Base-by-base conservation (phyloP, 1,284 basidiomycete species). In the Cutaneotrichosporon sp. region DNA sequence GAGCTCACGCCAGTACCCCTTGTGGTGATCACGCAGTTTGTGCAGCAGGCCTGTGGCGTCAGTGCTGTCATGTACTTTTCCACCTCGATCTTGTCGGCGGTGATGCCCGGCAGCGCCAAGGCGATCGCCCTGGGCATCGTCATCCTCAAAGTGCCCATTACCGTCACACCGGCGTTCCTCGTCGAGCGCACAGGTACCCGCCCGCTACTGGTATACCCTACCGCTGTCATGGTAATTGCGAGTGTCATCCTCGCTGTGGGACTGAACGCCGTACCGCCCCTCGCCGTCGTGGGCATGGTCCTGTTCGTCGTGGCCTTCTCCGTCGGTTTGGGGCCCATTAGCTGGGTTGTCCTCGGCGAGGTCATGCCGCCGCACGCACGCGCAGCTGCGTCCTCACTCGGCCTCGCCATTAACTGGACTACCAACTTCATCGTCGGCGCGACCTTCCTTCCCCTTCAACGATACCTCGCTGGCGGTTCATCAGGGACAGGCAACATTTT, bases 1-100 rank as follows among this genome's bases (percentile, higher is more conserved):
- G 23, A 35, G 33, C 50, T 56, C 17, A 54, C 43, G 4, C 12
- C 45, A 68, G 65, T 70, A 22, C 36, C 62, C 21, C 60, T 71
- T 5, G 69, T 71, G 3, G 52, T 71, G 37, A 57, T 66, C 23
- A 64, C 64, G 15, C 68, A 70, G 44, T 46, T 70, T 3, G 54
- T 63, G 1, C 70, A 73, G 50, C 70, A 73, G 46, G 38, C 66
- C 22, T 65, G 64, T 40, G 70, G 70, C 53, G 62, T 68, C 43
- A 65, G 65, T 5, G 67, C 69, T 69, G 70, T 75, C 54, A 69
- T 76, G 64, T 76, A 73, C 62, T 76, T 73, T 46, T 71, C 71
- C 17, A 73, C 73, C 2, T 56, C 65, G 2, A 75, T 76, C 56
- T 63, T 76, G 37, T 65, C 67, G 7, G 67, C 71, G 2, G 66